These are phyloP conservation scores for Canna indica DNA, from an alignment of 176 grass and related monocot species.

Conservation along the genomic window DNA sequence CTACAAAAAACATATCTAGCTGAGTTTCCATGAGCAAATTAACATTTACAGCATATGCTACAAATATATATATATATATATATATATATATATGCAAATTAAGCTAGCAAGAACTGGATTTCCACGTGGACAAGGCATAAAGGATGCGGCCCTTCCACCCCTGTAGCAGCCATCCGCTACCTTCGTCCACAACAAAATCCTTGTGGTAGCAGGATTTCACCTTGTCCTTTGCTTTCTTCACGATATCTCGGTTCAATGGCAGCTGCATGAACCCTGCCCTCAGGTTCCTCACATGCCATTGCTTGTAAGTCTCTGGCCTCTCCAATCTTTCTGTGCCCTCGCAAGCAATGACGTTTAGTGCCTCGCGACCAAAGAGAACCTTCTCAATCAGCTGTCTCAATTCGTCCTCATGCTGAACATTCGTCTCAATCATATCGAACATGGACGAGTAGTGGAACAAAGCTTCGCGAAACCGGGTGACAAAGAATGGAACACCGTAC, in stretches of 20 bases:
- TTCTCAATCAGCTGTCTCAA: slow-evolving; percentile 66
- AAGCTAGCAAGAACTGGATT: slow-evolving; percentile 17
- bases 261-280: slow-evolving; percentile 82
- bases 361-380: slow-evolving; percentile 54
- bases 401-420: slow-evolving; percentile 54
- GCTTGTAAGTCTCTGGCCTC: slow-evolving; percentile 87
- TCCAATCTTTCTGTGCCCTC: slow-evolving; percentile 90
- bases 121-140: slow-evolving; percentile 71
- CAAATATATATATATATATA: too few species aligned
- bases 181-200: slow-evolving; percentile 72
- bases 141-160: slow-evolving; percentile 93
- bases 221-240: slow-evolving; percentile 65
- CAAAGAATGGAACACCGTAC: slow-evolving; percentile 76
- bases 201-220: slow-evolving; percentile 60
- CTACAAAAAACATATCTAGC: background rate
- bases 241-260: slow-evolving; percentile 53
- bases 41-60: too few species aligned
- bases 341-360: slow-evolving; percentile 70
- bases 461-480: slow-evolving; percentile 84
- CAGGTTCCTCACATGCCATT: slow-evolving; percentile 59
- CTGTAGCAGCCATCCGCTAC: slow-evolving; percentile 69
- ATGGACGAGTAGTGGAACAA: slow-evolving; percentile 67
- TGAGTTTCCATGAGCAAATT: background rate
- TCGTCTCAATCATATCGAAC: slow-evolving; percentile 81
- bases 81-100: too few species aligned